Evolutionary conservation across 208 protist genomes (phyloP).

Genomic region (Acanthamoeba sp.): DNA sequence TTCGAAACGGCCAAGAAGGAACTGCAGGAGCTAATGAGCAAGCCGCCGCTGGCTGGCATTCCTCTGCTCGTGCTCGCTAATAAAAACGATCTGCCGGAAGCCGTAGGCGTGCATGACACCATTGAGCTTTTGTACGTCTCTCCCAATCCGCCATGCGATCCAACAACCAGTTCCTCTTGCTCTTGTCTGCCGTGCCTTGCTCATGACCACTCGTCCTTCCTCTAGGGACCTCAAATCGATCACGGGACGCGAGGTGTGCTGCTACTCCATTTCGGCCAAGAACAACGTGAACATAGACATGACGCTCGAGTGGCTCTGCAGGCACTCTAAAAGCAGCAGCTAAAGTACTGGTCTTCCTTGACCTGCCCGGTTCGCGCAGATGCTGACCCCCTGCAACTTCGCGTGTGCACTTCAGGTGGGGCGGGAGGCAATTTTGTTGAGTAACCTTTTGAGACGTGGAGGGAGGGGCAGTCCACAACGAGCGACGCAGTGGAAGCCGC

Average conservation of each 20-base stretch:
- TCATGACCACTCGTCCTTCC: background rate
- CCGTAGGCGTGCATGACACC: constrained; percentile 87
- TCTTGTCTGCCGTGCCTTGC: background rate
- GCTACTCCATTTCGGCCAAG: constrained; percentile 94
- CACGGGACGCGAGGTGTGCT: constrained; percentile 91
- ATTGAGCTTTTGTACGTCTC: constrained; percentile 88
- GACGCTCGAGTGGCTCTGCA: constrained; percentile 93
- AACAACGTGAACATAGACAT: constrained; percentile 94
- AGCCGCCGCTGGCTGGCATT: constrained; percentile 91
- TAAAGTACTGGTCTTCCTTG: background rate
- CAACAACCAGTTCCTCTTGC: too few relatives aligned
- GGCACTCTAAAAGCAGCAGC: constrained; percentile 87
- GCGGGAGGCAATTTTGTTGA: constrained; percentile 14
- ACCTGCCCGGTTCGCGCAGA: background rate
- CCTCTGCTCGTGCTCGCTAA: constrained; percentile 95
- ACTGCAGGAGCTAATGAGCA: constrained; percentile 91
- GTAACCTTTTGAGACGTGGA: too few relatives aligned
- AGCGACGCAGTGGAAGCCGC: too few relatives aligned
- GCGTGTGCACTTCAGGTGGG: background rate
- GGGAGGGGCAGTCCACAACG: too few relatives aligned
- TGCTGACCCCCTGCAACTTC: background rate
- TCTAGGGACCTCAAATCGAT: constrained; percentile 85
- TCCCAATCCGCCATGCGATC: background rate
- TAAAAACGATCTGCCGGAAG: constrained; percentile 93
- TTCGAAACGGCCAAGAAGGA: constrained; percentile 89